These are phyloP conservation scores for Phyllachora maydis DNA, from an alignment of 2,329 filamentous ascomycete genomes.

Conservation along the genomic window DNA sequence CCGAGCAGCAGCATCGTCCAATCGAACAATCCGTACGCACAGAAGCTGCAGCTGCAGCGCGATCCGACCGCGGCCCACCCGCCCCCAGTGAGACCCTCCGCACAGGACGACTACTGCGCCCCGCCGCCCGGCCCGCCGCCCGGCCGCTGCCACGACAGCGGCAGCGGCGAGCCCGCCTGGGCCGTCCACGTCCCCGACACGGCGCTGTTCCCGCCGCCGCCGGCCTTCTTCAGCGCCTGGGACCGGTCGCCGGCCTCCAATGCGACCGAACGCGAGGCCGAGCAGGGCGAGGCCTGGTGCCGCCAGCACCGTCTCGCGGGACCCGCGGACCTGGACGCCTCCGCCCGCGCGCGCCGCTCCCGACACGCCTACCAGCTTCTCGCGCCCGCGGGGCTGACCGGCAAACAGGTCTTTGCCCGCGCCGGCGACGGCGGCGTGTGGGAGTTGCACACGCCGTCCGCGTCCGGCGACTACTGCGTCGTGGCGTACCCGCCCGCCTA, in stretches of 20 bases:
- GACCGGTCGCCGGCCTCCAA: constrained; percentile 49
- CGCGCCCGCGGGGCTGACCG: constrained; percentile 24
- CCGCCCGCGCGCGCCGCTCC: constrained; percentile 23
- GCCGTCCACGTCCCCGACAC: constrained; percentile 50
- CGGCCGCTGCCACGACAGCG: constrained; percentile 6
- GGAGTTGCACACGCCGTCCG: constrained; percentile 17
- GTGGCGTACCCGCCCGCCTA: constrained; percentile 52
- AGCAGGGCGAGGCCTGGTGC: constrained; percentile 48
- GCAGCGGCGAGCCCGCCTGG: constrained; percentile 41
- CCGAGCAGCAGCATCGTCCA: too few species aligned
- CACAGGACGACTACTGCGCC: constrained; percentile 8
- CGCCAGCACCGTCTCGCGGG: constrained; percentile 31
- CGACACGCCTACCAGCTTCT: constrained; percentile 32
- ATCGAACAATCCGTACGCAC: too few species aligned
- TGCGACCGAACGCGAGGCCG: constrained; percentile 40
- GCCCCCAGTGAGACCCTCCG: too few species aligned
- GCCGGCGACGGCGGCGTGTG: constrained; percentile 30
- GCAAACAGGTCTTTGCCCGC: constrained; percentile 18
- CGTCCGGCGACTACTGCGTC: constrained; percentile 38
- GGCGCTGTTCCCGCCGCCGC: constrained; percentile 51
- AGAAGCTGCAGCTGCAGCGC: too few species aligned
- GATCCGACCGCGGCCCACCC: too few species aligned
- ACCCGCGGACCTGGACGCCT: constrained; percentile 26
- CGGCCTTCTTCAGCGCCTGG: constrained; percentile 40
- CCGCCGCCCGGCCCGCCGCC: constrained; percentile 14